Evolutionary conservation across 2,329 filamentous ascomycete genomes (phyloP).

Genomic region (Sporothrix sp.): DNA sequence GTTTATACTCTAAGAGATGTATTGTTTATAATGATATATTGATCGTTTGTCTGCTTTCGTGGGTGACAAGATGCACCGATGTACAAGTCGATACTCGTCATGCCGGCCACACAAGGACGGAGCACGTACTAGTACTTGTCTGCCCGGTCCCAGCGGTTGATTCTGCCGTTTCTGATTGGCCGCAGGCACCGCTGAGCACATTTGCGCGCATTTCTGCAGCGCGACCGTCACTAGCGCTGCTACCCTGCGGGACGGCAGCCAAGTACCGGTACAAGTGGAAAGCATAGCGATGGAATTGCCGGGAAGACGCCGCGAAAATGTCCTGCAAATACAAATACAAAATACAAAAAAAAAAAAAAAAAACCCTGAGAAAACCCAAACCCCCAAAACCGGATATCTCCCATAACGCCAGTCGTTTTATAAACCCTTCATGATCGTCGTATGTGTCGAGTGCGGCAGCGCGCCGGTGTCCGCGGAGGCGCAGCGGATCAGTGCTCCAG

Average conservation of each 20-base stretch:
- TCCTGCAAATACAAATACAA: not conserved
- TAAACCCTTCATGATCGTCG: not conserved
- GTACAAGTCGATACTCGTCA: no score
- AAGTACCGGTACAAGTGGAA: slow-evolving; percentile 1
- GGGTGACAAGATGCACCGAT: no score
- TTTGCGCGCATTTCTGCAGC: slow-evolving; percentile 18
- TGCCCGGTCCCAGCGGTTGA: not conserved
- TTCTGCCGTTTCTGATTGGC: not conserved
- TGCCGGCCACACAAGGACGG: not conserved
- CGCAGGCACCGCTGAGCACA: slow-evolving; percentile 13
- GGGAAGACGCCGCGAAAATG: no score
- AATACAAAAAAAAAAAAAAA: not conserved
- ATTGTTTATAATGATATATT: no score
- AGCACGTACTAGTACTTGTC: not conserved
- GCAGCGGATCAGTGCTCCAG: slow-evolving; percentile 48
- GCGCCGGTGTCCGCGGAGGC: no score
- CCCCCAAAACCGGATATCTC: not conserved
- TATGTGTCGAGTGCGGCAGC: not conserved
- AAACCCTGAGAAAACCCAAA: not conserved
- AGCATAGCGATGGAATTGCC: no score
- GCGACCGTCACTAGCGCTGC: slow-evolving; percentile 10
- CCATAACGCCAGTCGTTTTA: not conserved
- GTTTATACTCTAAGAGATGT: no score
- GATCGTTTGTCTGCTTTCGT: no score
- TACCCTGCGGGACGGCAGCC: not conserved